Base-by-base conservation (phyloP, 2,329 filamentous ascomycete species). In the Aspergillus caelatus region DNA sequence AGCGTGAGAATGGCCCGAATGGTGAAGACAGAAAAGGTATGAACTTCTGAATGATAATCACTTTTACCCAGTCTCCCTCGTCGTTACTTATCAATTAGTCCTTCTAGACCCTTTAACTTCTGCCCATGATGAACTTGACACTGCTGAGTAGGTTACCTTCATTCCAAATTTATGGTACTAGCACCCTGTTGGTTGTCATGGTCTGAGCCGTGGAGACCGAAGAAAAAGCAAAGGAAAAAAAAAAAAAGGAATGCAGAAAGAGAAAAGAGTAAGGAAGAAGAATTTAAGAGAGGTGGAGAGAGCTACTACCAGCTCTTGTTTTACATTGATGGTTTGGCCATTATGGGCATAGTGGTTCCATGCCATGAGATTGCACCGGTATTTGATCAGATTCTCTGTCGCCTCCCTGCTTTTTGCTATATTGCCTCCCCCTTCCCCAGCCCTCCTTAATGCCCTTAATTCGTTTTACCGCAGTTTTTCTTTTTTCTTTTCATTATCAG, bases 81-180 rank as follows among this genome's bases (percentile, higher is more conserved):
- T 41, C 39, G 56, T 56, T 36, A 45, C 60, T 73, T 28, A 72
- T 67, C 66, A 68, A 61, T 67, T 71, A 80, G 81, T 79, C 71
- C 78, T 86, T 76, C 82, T 90, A 73, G 93, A 96, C 70, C 92
- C 91, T 72, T 91, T 92, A 70, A 88, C 92, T 67, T 89, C 92
- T 67, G 90, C 89, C 72, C 93, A 97, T 75, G 95, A 99, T 78
- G 95, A 99, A 76, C 87, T 98, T 77, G 95, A 99, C 79, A 94
- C 95, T 75, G 94, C 94, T 74, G 95, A 98, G 82, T 89, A 84
- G 78, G 75, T 77, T 68, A 60, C 66, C 62, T 71, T 68, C 63
- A 67, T 65, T 56, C 53, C 48, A 62, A 62, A 62, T 63, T 58
- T 45, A 61, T 58, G 56, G 56, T 30, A 48, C 46, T 55, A 58